These are phyloP conservation scores for Thyridium curvatum DNA, from an alignment of 2,329 filamentous ascomycete species.

Conservation along the genomic window DNA sequence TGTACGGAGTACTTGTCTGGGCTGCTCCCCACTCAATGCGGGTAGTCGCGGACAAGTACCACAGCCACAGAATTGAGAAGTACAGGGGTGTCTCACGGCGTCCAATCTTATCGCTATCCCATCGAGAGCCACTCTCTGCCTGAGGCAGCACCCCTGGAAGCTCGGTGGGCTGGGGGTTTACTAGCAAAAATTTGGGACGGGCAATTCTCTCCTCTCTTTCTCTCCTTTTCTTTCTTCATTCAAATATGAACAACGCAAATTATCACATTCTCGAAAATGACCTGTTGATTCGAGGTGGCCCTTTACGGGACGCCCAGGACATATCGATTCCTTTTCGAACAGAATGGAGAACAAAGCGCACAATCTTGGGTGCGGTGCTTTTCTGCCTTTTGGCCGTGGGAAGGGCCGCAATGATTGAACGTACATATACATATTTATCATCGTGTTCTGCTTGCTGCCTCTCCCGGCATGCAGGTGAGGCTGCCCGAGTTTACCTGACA, in stretches of 20 bases:
- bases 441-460: conserved; percentile 1
- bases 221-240: conserved; percentile 23
- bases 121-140: no score
- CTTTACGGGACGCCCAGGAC: conserved; percentile 29
- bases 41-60: no score
- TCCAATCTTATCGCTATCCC: no score
- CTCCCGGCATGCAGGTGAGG: no score
- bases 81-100: no score
- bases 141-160: no score
- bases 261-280: conserved; percentile 37
- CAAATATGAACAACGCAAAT: conserved; percentile 38
- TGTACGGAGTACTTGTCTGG: no score
- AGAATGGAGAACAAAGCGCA: conserved; percentile 42
- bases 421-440: conserved; percentile 35
- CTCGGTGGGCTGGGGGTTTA: no score
- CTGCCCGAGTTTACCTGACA: no score
- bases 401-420: conserved; percentile 46
- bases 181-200: no score
- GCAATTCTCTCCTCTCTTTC: conserved; percentile 10
- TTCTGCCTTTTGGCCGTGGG: conserved; percentile 29
- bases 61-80: no score
- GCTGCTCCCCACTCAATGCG: no score
- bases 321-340: conserved; percentile 32
- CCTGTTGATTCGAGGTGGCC: conserved; percentile 34
- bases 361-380: conserved; percentile 47